These are phyloP conservation scores for Pythium coloratum DNA, from an alignment of 352 stramenopile species.

Conservation along the genomic window DNA sequence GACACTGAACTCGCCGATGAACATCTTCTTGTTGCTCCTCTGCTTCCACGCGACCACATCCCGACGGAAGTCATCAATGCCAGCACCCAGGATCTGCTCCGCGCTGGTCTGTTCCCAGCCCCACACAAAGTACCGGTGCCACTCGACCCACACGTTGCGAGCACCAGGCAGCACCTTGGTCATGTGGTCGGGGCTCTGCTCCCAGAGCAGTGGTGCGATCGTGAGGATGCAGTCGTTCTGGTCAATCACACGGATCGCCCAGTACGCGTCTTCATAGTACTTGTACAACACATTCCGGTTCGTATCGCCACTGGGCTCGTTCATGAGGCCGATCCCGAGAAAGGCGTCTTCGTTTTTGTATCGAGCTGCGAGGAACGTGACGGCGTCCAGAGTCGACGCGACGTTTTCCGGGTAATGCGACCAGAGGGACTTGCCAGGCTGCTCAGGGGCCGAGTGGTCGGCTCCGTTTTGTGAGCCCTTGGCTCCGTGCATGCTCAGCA, in stretches of 20 bases:
- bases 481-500: slow-evolving; percentile 50
- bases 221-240: slow-evolving; percentile 31
- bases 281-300: slow-evolving; percentile 24
- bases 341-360: slow-evolving; percentile 34
- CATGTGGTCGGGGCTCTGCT: slow-evolving; percentile 21
- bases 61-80: slow-evolving; percentile 13
- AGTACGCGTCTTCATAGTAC: slow-evolving; percentile 37
- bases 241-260: slow-evolving; percentile 12
- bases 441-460: slow-evolving; percentile 53
- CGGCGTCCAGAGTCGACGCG: slow-evolving; percentile 26
- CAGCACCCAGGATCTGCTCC: slow-evolving; percentile 9
- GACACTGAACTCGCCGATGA: slow-evolving; percentile 32
- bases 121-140: slow-evolving; percentile 31
- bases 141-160: slow-evolving; percentile 34
- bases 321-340: slow-evolving; percentile 36
- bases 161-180: slow-evolving; percentile 3
- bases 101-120: slow-evolving; percentile 22
- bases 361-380: slow-evolving; percentile 30
- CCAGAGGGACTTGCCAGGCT: slow-evolving; percentile 16
- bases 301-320: slow-evolving; percentile 30
- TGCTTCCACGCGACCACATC: slow-evolving; percentile 19
- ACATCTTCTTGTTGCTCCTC: slow-evolving; percentile 27
- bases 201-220: slow-evolving; percentile 21
- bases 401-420: slow-evolving; percentile 24
- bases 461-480: slow-evolving; percentile 72